phyloP scores from a whole-genome alignment of 2,329 filamentous ascomycete genomes.

The Phialocephala sp. region DNA sequence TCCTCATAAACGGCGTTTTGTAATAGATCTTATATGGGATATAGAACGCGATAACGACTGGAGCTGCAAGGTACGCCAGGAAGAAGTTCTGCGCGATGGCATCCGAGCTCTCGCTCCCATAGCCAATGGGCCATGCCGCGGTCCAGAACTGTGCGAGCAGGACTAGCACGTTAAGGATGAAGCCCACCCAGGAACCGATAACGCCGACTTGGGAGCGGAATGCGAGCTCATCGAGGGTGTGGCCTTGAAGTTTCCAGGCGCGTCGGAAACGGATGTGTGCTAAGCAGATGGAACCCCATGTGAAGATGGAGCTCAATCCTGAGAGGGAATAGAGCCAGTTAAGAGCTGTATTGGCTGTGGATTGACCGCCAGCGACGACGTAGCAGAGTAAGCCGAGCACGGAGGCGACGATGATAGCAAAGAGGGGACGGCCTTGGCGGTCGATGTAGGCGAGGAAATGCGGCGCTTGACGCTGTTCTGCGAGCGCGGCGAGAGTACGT shows the following conservation, averaged over 20 bases:
- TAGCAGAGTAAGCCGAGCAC: conserved; percentile 54
- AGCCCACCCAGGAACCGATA: conserved; percentile 65
- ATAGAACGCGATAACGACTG: conserved; percentile 61
- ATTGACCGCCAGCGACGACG: conserved; percentile 55
- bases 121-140: conserved; percentile 55
- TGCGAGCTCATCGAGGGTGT: conserved; percentile 67
- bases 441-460: conserved; percentile 63
- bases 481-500: conserved; percentile 63
- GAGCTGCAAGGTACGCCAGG: conserved; percentile 58
- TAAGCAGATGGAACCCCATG: conserved; percentile 69
- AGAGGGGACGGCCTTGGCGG: conserved; percentile 60
- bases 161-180: conserved; percentile 57
- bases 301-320: conserved; percentile 63
- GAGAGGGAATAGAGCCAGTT: conserved; percentile 70
- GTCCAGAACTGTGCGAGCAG: conserved; percentile 48
- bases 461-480: conserved; percentile 64
- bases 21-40: conserved; percentile 67
- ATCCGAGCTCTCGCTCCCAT: conserved; percentile 7
- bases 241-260: conserved; percentile 64
- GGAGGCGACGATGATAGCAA: conserved; percentile 49
- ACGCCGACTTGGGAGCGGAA: conserved; percentile 66
- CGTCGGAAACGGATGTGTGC: conserved; percentile 71
- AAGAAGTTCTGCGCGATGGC: conserved; percentile 61
- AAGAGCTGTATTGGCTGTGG: conserved; percentile 56
- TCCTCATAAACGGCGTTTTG: conserved; percentile 44